A percentile compares a stretch with the other conserved stretches of the same genome.
Conservation (phyloP, 208 protist genomes). For the Crithidia sp. region DNA sequence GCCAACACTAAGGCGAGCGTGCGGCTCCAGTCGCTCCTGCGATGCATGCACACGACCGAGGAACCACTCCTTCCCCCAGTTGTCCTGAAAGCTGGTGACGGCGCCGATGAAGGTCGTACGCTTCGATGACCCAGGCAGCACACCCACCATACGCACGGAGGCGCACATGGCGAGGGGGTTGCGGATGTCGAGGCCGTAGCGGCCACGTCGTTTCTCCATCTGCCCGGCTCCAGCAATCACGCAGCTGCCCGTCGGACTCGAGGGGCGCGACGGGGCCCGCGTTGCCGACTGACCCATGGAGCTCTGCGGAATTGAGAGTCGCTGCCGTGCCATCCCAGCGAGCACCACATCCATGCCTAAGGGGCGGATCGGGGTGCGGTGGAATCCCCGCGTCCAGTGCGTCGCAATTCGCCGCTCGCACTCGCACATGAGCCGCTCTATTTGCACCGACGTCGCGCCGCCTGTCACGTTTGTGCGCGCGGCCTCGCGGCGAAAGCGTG, state of each 20-base stretch:
- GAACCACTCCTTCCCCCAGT: background rate
- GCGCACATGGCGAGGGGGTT: background rate
- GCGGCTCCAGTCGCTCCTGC: background rate
- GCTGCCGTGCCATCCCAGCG: background rate
- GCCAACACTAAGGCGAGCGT: background rate
- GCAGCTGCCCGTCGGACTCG: background rate
- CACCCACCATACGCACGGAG: background rate
- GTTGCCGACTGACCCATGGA: background rate
- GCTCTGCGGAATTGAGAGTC: background rate
- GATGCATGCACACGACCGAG: background rate
- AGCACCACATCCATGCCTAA: slow-evolving; percentile 8
- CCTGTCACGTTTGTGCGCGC: slow-evolving; percentile 5
- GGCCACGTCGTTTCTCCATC: background rate
- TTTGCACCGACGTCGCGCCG: slow-evolving; percentile 13
- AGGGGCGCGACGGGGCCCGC: too few relatives aligned
- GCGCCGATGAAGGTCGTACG: background rate
- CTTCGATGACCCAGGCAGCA: background rate
- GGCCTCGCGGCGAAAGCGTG: slow-evolving; percentile 13
- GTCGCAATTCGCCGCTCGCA: slow-evolving; percentile 3
- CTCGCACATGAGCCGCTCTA: slow-evolving; percentile 22
- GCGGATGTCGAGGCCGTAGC: slow-evolving; percentile 1
- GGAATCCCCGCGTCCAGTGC: background rate
- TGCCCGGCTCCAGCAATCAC: background rate
- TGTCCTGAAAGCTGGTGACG: background rate
- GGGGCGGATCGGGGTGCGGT: background rate